Evolutionary conservation across 495 filamentous ascomycete genomes (phyloP), one percentile per base, ranked within the genome.

Genomic region (Aspergillus cristatus): DNA sequence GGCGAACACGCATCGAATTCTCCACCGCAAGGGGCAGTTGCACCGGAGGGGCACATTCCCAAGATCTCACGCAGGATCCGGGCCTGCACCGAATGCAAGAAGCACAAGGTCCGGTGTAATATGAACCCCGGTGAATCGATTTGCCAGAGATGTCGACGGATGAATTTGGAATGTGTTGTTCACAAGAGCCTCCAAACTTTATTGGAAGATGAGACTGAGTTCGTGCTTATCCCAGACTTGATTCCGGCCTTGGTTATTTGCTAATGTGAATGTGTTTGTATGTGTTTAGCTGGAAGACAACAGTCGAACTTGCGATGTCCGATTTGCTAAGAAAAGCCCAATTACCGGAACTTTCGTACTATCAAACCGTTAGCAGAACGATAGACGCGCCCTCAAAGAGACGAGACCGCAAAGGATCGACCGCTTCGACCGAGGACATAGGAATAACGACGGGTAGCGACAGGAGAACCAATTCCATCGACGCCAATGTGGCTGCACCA

Each of bases 141-240:
- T 14, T 75, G 71, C 43, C 61, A 63, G 30, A 45, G 71, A 35
- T 75, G 71, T 53, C 57, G 53, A 20, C 68, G 71, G 38, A 69
- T 70, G 58, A 62, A 61, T 4, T 42, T 75, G 32, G 63, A 70
- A 32, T 75, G 71, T 43, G 50, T 71, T 30, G 65, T 75, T 25
- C 74, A 75, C 46, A 74, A 74, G 41, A 74, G 67, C 37, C 59
- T 75, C 6, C 71, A 75, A 43, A 74, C 69, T 13, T 51, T 75
- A 38, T 54, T 75, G 26, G 62, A 69, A 34, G 65, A 74, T 46
- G 68, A 72, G 52, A 60, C 63, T 14, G 62, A 67, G 60, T 72
- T 42, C 54, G n/a, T n/a, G 46, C 57, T 40, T 26, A 16, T 40
- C 28, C 37, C 28, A 7, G 15, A 18, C 15, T 28, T 47, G 13